Evolutionary conservation across 176 grass and related monocot genomes (phyloP), one percentile per base, ranked within the genome.

Genomic region (Oryza glumipatula): DNA sequence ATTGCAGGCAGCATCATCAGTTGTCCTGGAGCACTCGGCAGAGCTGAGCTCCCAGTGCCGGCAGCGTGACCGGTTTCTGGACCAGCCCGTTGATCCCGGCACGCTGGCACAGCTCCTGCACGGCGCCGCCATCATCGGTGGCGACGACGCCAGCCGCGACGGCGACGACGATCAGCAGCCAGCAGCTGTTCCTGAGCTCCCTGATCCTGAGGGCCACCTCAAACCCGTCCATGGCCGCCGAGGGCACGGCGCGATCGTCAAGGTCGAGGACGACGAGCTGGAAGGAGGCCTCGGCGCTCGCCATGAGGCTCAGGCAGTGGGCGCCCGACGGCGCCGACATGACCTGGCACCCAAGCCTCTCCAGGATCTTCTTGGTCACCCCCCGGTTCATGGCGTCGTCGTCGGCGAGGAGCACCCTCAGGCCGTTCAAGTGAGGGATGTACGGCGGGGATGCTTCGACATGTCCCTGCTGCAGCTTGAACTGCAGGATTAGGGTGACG

Each of bases 331-430:
- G 47, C 14, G 41, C 82, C n/a, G 46, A 12, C 32, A 84, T 33
- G 60, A 84, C 82, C 64, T 84, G 64, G 73, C 73, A 84, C 64
- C 73, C 82, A 13, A 84, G 73, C 73, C 73, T 66, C n/a, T 84
- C 82, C 11, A 84, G 82, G 64, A 84, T 73, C 82, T 43, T 84
- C 46, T 47, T 32, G 12, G 72, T 84, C 45, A 84, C 82, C 72
- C 76, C 72, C 45, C 73, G 61, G 72, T 30, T 76, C 61, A 22
- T 38, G 72, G 35, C 61, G 45, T 84, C 32, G 3, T 33, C 17
- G 64, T 76, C 73, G 14, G n/a, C 47, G 19, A 84, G 82, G 46
- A 84, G 82, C 73, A 84, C 2, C 13, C 63, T 23, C 64, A 76
- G 63, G 7, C 82, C 82, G 63, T 76, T 38, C 46, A 84, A 84